These are phyloP conservation scores for Echinochloa phyllopogon DNA, from an alignment of 176 grass and related monocot species.

Conservation along the genomic window DNA sequence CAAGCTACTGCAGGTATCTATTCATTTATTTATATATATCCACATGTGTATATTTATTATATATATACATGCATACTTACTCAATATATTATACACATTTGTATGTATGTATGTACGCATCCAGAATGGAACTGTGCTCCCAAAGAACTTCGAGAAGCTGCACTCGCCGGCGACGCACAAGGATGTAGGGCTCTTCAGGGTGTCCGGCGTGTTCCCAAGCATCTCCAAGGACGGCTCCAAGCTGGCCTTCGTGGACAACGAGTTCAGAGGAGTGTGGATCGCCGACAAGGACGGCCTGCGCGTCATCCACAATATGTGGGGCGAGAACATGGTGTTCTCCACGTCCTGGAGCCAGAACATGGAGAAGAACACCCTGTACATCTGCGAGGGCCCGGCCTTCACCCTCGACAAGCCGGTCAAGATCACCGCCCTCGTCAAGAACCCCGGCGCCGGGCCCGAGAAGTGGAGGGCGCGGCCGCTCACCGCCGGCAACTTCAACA, in stretches of 20 bases:
- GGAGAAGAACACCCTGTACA: slow-evolving; percentile 17
- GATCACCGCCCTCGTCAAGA: slow-evolving; percentile 21
- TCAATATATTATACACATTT: too few species aligned
- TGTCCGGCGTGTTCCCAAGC: slow-evolving; percentile 53
- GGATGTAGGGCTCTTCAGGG: slow-evolving; percentile 29
- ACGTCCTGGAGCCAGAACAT: slow-evolving; percentile 55
- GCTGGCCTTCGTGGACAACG: slow-evolving; percentile 55
- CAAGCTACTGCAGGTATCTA: background rate
- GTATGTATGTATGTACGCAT: too few species aligned
- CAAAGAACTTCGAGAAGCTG: slow-evolving; percentile 29
- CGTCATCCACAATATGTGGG: background rate
- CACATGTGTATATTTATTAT: too few species aligned
- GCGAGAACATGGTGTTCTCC: background rate
- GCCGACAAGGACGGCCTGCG: slow-evolving; percentile 44
- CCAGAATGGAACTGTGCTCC: background rate
- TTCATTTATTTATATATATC: too few species aligned
- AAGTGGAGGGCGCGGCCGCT: background rate
- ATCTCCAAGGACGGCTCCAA: slow-evolving; percentile 44
- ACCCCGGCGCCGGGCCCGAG: background rate
- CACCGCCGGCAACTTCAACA: slow-evolving; percentile 27
- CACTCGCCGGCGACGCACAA: background rate
- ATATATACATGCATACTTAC: too few species aligned
- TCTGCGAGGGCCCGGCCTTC: slow-evolving; percentile 47
- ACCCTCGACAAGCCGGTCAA: background rate
- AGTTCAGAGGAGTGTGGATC: slow-evolving; percentile 56